phyloP scores from a whole-genome alignment of 352 stramenopile genomes.

The Phytopythium helicoides region DNA sequence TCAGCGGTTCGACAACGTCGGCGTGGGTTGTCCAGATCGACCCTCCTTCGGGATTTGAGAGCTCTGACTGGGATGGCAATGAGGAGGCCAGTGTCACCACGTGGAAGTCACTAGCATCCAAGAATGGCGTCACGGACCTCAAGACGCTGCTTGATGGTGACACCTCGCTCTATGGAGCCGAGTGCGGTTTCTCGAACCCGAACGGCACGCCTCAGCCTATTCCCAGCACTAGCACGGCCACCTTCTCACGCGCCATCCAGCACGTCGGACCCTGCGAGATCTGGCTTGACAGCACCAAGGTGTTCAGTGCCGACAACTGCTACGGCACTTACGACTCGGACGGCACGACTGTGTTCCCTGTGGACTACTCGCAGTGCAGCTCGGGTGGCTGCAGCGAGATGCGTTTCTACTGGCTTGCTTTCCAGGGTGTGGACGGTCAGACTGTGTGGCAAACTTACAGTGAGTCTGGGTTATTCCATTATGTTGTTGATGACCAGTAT shows the following conservation, averaged over 20 bases:
- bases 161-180: slow-evolving; percentile 14
- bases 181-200: slow-evolving; percentile 21
- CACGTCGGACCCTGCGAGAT: slow-evolving; percentile 22
- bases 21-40: slow-evolving; percentile 22
- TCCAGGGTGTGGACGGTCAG: slow-evolving; percentile 18
- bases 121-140: no score
- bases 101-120: slow-evolving; percentile 8
- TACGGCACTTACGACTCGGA: slow-evolving; percentile 14
- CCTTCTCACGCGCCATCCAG: slow-evolving; percentile 13
- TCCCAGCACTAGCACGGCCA: slow-evolving; percentile 16
- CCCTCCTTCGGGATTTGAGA: slow-evolving; percentile 11
- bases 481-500: no score
- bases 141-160: slow-evolving; percentile 24
- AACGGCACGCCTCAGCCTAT: slow-evolving; percentile 12
- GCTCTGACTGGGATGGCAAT: slow-evolving; percentile 16
- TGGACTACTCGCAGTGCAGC: slow-evolving; percentile 23
- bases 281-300: slow-evolving; percentile 24
- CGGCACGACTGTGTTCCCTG: slow-evolving; percentile 22
- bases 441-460: slow-evolving; percentile 30
- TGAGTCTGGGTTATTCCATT: no score
- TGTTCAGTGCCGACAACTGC: slow-evolving; percentile 25
- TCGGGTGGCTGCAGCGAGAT: slow-evolving; percentile 19
- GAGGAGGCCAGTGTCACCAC: slow-evolving; percentile 7
- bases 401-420: slow-evolving; percentile 28
- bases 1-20: slow-evolving; percentile 14